Conservation (phyloP, 2,329 filamentous ascomycete species). For the Lachnellula suecica region DNA sequence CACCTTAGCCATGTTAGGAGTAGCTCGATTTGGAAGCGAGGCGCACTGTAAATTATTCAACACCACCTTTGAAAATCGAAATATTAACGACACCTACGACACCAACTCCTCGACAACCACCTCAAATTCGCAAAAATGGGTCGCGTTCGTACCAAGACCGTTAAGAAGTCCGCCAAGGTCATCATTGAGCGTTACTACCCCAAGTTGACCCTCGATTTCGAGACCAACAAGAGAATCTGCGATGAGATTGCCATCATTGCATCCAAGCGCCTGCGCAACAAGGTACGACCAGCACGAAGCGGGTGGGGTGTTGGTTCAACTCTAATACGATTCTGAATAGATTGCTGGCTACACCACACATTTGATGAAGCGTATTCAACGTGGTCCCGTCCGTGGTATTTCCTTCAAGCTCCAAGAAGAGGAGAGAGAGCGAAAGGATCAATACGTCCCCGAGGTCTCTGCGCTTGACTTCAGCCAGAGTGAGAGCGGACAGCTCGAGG, state of each 20-base stretch:
- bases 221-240: slow-evolving; percentile 99
- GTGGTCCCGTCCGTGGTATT: slow-evolving; percentile 98
- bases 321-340: slow-evolving; percentile 43
- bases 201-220: slow-evolving; percentile 98
- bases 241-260: slow-evolving; percentile 99
- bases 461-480: slow-evolving; percentile 97
- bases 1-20: no score
- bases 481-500: slow-evolving; percentile 90
- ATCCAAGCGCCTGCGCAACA: slow-evolving; percentile 98
- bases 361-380: slow-evolving; percentile 99
- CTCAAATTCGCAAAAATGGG: slow-evolving; percentile 37
- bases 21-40: no score
- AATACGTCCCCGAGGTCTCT: slow-evolving; percentile 99
- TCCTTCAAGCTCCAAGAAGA: slow-evolving; percentile 99
- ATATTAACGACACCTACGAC: background rate
- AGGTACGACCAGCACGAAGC: slow-evolving; percentile 56
- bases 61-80: background rate
- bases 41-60: no score
- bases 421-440: slow-evolving; percentile 99
- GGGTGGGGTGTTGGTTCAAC: background rate
- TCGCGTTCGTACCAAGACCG: slow-evolving; percentile 44
- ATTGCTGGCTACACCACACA: slow-evolving; percentile 99
- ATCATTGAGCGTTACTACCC: slow-evolving; percentile 99
- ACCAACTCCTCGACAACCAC: background rate
- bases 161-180: slow-evolving; percentile 78